A percentile compares a stretch with the other conserved stretches of the same genome.
Evolutionary conservation across 257 asterid species (phyloP).

Genomic region (Penstemon davidsonii): DNA sequence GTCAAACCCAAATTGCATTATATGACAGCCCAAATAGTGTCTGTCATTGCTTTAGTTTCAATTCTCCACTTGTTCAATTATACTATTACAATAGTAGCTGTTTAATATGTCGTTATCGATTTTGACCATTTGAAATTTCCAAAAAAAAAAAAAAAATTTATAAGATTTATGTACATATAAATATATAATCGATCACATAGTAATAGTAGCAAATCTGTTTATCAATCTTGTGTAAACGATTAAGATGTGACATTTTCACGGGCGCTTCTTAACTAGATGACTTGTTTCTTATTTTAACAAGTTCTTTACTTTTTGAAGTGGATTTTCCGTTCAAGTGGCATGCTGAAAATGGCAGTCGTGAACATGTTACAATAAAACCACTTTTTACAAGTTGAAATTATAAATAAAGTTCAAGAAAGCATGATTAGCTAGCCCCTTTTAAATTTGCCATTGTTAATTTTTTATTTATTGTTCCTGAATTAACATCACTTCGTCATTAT

Average conservation of each 20-base stretch:
- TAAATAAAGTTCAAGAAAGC: neutral
- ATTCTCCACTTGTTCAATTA: conserved; percentile 1
- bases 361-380: conserved; percentile 19
- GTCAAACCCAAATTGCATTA: conserved; percentile 30
- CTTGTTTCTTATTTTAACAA: neutral
- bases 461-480: neutral
- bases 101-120: conserved; percentile 11
- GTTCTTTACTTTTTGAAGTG: neutral
- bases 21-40: conserved; percentile 27
- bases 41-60: conserved; percentile 20
- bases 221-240: too few species aligned
- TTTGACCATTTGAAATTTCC: neutral
- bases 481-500: too few species aligned
- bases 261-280: too few species aligned
- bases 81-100: neutral
- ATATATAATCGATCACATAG: conserved; percentile 2
- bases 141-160: conserved; percentile 3
- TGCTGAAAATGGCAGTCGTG: conserved; percentile 1
- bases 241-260: too few species aligned
- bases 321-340: neutral
- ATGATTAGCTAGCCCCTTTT: neutral
- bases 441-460: neutral
- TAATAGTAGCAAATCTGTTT: neutral
- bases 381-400: neutral
- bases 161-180: conserved; percentile 15